phyloP scores from a whole-genome alignment of 148 eudicot species.

The Cornus kousa region DNA sequence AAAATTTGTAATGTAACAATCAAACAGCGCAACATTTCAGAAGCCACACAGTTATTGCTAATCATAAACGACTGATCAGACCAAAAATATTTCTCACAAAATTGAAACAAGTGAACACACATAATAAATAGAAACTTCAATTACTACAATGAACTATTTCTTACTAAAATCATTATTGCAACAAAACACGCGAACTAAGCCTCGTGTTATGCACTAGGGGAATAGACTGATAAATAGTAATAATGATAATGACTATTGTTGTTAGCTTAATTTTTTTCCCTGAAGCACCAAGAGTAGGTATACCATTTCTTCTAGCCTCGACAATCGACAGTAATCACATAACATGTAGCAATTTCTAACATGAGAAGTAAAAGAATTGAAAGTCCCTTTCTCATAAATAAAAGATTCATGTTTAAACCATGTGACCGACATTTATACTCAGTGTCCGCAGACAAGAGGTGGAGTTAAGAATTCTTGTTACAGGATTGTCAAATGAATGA shows the following conservation, averaged over 20 bases:
- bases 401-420: no score
- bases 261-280: background rate
- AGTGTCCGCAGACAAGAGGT: no score
- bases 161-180: background rate
- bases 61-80: background rate
- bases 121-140: background rate
- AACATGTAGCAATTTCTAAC: background rate
- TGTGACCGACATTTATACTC: no score
- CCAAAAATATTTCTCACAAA: no score
- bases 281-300: background rate
- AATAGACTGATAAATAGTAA: background rate
- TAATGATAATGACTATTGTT: background rate
- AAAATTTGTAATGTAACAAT: background rate
- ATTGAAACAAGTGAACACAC: background rate
- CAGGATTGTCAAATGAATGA: no score
- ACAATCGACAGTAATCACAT: no score
- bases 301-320: background rate
- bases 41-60: background rate
- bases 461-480: no score
- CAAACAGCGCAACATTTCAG: constrained; percentile 7
- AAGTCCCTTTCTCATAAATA: background rate
- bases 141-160: background rate
- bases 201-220: background rate
- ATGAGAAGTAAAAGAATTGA: background rate
- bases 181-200: background rate